Percentiles rank a stretch among this genome's conserved stretches.
phyloP scores from a whole-genome alignment of 2,329 filamentous ascomycete genomes.

The Penicillium sp. region DNA sequence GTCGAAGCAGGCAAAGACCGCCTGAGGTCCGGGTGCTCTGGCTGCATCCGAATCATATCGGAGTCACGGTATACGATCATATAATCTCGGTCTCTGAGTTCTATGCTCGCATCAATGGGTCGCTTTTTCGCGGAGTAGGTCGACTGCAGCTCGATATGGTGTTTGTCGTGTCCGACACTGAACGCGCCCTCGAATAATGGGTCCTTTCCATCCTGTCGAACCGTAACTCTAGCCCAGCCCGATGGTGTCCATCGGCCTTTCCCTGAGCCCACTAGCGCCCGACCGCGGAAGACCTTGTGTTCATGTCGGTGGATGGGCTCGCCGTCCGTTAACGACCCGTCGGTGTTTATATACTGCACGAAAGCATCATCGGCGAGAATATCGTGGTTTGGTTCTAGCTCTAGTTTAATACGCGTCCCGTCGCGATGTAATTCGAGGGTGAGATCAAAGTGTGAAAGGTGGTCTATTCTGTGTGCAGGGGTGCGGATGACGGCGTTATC shows the following conservation, averaged over 20 bases:
- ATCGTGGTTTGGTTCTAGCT: slow-evolving; percentile 87
- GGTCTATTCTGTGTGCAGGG: slow-evolving; percentile 74
- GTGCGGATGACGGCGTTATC: slow-evolving; percentile 77
- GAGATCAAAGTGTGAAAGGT: slow-evolving; percentile 80
- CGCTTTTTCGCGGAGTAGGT: slow-evolving; percentile 74
- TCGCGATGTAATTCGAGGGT: slow-evolving; percentile 72
- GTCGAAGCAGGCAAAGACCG: slow-evolving; percentile 51
- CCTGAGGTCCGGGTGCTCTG: slow-evolving; percentile 67
- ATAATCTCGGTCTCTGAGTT: slow-evolving; percentile 61
- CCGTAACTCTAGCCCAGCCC: slow-evolving; percentile 82
- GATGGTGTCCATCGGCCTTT: slow-evolving; percentile 72
- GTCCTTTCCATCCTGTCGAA: slow-evolving; percentile 71
- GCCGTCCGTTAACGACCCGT: slow-evolving; percentile 67
- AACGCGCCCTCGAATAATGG: slow-evolving; percentile 93
- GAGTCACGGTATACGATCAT: slow-evolving; percentile 94
- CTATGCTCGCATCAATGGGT: slow-evolving; percentile 66
- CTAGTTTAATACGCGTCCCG: slow-evolving; percentile 71
- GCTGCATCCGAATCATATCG: slow-evolving; percentile 63
- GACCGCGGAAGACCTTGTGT: slow-evolving; percentile 83
- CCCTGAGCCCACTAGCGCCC: slow-evolving; percentile 66
- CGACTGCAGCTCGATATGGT: slow-evolving; percentile 77
- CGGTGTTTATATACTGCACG: slow-evolving; percentile 68
- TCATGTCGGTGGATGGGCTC: slow-evolving; percentile 70
- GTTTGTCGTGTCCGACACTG: slow-evolving; percentile 74
- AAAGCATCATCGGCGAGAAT: slow-evolving; percentile 75